Percentiles rank a stretch among this genome's conserved stretches.
These are phyloP conservation scores for Verruconis gallopava DNA, from an alignment of 2,329 filamentous ascomycete genomes.

Conservation along the genomic window DNA sequence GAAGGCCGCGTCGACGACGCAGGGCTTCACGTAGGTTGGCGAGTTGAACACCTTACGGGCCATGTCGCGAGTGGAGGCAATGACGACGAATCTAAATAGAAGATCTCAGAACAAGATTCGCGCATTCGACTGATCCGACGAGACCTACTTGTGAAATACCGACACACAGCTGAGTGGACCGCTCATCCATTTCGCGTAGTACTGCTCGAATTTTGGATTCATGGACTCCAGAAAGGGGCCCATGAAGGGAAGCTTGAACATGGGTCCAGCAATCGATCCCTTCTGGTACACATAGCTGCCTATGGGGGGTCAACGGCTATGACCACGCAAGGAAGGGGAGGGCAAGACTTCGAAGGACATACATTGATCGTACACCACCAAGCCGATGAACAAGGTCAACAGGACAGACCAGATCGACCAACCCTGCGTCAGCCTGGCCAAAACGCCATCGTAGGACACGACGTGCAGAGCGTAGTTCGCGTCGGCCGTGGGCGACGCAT, in stretches of 20 bases:
- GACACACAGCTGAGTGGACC: slow-evolving; percentile 91
- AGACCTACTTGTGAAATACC: slow-evolving; percentile 89
- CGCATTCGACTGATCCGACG: not conserved
- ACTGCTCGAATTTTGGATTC: slow-evolving; percentile 82
- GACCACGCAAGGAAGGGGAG: not conserved
- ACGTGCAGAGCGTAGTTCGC: slow-evolving; percentile 1
- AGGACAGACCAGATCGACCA: slow-evolving; percentile 1
- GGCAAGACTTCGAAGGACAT: slow-evolving; percentile 1
- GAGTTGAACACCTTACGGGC: slow-evolving; percentile 96
- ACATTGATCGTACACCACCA: slow-evolving; percentile 12
- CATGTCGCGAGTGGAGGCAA: slow-evolving; percentile 89
- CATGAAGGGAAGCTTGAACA: slow-evolving; percentile 42
- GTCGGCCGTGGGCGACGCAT: slow-evolving; percentile 10
- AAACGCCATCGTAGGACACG: not conserved
- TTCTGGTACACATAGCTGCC: slow-evolving; percentile 35
- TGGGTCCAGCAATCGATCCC: slow-evolving; percentile 33
- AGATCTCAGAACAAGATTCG: not conserved
- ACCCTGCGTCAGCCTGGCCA: slow-evolving; percentile 6
- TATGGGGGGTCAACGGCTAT: slow-evolving; percentile 13
- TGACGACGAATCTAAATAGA: slow-evolving; percentile 71
- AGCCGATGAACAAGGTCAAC: slow-evolving; percentile 7
- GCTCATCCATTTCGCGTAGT: slow-evolving; percentile 84
- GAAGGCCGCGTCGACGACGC: slow-evolving; percentile 84
- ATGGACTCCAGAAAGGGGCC: slow-evolving; percentile 92
- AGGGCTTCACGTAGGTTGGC: slow-evolving; percentile 82